A percentile compares a stretch with the other conserved stretches of the same genome.
Conservation (phyloP, 2,329 filamentous ascomycete species). For the Paracoccidioides brasiliensis region DNA sequence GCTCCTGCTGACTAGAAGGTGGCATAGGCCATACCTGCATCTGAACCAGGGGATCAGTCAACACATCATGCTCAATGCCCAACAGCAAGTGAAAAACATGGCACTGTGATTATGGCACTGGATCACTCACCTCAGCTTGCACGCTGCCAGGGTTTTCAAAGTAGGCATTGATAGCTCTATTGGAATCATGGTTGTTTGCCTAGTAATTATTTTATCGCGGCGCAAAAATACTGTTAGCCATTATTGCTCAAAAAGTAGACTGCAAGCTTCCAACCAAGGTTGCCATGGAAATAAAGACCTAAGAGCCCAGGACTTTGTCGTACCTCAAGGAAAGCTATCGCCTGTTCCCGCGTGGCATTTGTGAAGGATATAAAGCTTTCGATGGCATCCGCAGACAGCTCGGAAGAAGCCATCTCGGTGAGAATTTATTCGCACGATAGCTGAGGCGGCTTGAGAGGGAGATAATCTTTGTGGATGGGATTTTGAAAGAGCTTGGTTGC, state of each 20-base stretch:
- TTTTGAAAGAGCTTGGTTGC: not conserved
- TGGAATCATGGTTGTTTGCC: constrained; percentile 33
- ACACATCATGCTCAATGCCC: not conserved
- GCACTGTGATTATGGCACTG: not conserved
- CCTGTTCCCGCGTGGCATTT: constrained; percentile 26
- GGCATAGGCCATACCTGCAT: not conserved
- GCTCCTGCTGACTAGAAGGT: not conserved
- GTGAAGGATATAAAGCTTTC: constrained; percentile 30
- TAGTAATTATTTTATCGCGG: constrained; percentile 11
- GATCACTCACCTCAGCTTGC: constrained; percentile 19
- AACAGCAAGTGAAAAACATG: not conserved
- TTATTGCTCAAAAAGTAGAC: not conserved
- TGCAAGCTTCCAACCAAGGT: not conserved
- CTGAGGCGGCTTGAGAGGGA: no score
- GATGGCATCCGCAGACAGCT: constrained; percentile 26
- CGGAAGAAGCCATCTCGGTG: constrained; percentile 2
- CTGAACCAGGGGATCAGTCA: not conserved
- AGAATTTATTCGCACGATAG: not conserved
- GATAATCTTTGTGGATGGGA: not conserved
- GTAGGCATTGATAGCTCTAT: constrained; percentile 36
- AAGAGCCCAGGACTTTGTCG: not conserved
- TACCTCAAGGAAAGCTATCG: constrained; percentile 31
- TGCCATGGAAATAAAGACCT: not conserved
- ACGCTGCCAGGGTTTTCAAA: constrained; percentile 31
- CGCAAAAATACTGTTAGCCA: not conserved